Conservation (phyloP, 2,329 filamentous ascomycete genomes). For the Pseudocercospora vitis region DNA sequence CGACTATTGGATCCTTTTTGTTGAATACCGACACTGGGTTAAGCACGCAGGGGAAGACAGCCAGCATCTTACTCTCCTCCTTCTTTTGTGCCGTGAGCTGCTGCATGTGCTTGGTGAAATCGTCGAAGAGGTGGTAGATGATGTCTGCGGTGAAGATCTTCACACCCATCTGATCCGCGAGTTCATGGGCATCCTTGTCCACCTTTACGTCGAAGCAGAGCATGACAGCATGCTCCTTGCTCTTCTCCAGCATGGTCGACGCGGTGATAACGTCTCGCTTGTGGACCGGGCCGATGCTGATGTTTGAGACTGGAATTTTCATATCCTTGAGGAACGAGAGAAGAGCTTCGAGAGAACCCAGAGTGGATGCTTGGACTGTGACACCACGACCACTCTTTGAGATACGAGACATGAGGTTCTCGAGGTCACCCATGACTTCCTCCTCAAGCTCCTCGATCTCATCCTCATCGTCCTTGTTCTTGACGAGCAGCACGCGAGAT, state of each 20-base stretch:
- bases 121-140: slow-evolving; percentile 97
- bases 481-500: slow-evolving; percentile 89
- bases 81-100: slow-evolving; percentile 86
- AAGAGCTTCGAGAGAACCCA: slow-evolving; percentile 92
- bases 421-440: slow-evolving; percentile 93
- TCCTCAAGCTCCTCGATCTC: slow-evolving; percentile 80
- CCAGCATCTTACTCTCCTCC: slow-evolving; percentile 91
- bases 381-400: slow-evolving; percentile 92
- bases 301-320: slow-evolving; percentile 97
- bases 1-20: slow-evolving; percentile 92
- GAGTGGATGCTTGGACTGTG: slow-evolving; percentile 93
- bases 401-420: slow-evolving; percentile 85
- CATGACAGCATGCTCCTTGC: slow-evolving; percentile 96
- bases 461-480: slow-evolving; percentile 85
- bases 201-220: slow-evolving; percentile 99
- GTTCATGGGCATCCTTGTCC: slow-evolving; percentile 88
- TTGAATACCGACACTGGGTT: slow-evolving; percentile 93
- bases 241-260: slow-evolving; percentile 94
- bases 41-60: slow-evolving; percentile 95
- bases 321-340: slow-evolving; percentile 93
- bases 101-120: slow-evolving; percentile 93
- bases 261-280: slow-evolving; percentile 96
- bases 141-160: slow-evolving; percentile 99
- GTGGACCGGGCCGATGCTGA: slow-evolving; percentile 95
- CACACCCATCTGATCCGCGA: slow-evolving; percentile 90